Percentiles rank a stretch among this genome's conserved stretches.
phyloP scores from a whole-genome alignment of 371 early-diverging fungal species.

The Syncephalastrum racemosum region DNA sequence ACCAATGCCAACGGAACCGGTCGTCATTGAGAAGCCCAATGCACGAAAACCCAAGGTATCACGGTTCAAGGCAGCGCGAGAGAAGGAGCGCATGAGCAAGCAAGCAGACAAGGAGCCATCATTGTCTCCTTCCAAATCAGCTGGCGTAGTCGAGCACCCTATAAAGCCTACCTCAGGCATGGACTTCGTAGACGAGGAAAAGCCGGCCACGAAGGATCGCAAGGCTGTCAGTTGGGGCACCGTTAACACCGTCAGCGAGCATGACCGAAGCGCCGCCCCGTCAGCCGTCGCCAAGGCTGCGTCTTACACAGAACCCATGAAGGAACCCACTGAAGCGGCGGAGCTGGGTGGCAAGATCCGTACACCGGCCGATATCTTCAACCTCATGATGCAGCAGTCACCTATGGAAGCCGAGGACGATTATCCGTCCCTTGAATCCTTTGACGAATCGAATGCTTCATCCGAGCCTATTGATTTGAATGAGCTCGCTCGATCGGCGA shows the following conservation, averaged over 20 bases:
- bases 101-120: no score
- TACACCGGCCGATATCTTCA: slow-evolving; percentile 36
- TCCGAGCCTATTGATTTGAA: slow-evolving; percentile 22
- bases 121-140: no score
- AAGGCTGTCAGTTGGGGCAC: slow-evolving; percentile 33
- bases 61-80: slow-evolving; percentile 10
- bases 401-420: slow-evolving; percentile 19
- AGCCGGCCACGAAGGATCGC: slow-evolving; percentile 1
- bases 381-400: slow-evolving; percentile 19
- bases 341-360: slow-evolving; percentile 12
- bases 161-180: not conserved
- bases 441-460: not conserved
- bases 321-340: slow-evolving; percentile 1
- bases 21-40: slow-evolving; percentile 4
- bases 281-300: slow-evolving; percentile 15
- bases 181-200: not conserved
- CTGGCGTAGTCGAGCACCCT: no score
- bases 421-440: slow-evolving; percentile 32
- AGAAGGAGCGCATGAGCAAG: slow-evolving; percentile 3
- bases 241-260: slow-evolving; percentile 35
- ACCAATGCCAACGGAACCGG: not conserved
- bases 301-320: slow-evolving; percentile 33
- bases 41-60: slow-evolving; percentile 5
- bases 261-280: slow-evolving; percentile 32
- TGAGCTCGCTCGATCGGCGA: slow-evolving; percentile 23